Conservation (phyloP, 2,329 filamentous ascomycete species). For the Tolypocladium album region DNA sequence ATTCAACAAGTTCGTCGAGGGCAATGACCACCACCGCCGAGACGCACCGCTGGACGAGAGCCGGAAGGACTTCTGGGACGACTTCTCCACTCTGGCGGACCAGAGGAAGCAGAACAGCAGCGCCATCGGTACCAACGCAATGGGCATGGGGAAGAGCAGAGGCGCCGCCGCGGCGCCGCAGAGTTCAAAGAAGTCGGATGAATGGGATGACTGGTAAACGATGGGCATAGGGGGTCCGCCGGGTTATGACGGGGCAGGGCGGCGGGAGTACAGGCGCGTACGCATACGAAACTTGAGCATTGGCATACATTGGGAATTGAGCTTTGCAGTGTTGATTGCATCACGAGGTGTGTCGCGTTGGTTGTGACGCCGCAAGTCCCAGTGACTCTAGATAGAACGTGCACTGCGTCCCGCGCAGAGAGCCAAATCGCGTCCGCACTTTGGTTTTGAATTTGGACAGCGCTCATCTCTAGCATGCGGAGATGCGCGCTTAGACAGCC, state of each 20-base stretch:
- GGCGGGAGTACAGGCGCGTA: constrained; percentile 16
- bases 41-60: constrained; percentile 42
- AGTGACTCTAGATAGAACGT: background rate
- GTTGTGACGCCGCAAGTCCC: background rate
- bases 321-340: background rate
- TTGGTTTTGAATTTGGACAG: too few relatives aligned
- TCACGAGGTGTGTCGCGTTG: background rate
- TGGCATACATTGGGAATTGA: background rate
- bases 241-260: constrained; percentile 12
- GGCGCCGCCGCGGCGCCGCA: constrained; percentile 19
- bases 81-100: constrained; percentile 64
- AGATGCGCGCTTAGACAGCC: background rate
- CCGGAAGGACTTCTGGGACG: constrained; percentile 87
- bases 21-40: constrained; percentile 34
- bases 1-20: constrained; percentile 83
- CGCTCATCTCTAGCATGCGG: background rate
- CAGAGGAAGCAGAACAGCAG: constrained; percentile 34
- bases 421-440: background rate
- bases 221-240: background rate
- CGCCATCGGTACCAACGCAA: constrained; percentile 48
- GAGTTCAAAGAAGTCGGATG: constrained; percentile 38
- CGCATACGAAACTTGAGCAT: constrained; percentile 7
- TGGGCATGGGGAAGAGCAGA: constrained; percentile 40
- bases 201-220: constrained; percentile 52
- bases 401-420: background rate